Evolutionary conservation across 2,329 filamentous ascomycete species (phyloP), one percentile per base, ranked within the genome.

Genomic region (Sarocladiaceae sp.): DNA sequence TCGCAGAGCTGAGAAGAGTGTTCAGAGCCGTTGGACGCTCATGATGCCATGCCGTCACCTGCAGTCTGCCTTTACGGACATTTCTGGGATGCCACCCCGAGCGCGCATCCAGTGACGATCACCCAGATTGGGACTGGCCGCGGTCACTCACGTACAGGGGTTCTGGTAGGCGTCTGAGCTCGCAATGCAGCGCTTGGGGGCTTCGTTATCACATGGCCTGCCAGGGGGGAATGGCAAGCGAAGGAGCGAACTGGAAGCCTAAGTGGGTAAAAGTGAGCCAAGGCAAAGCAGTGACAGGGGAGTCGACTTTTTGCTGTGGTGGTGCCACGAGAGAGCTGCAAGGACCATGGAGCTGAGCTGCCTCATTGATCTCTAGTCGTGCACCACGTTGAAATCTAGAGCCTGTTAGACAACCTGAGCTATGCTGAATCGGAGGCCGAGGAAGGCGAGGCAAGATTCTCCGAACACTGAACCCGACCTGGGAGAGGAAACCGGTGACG

Each of bases 361-460:
- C 40, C 40, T 23, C n/a, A 23, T 44, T 44, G 40, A 23, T 44
- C 22, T 44, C 23, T 44, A 44, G 40, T 44, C n/a, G n/a, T n/a
- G n/a, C n/a, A n/a, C n/a, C n/a, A n/a, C n/a, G n/a, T 6, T 28
- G 40, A n/a, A 44, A 28, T 26, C 28, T 44, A 44, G 40, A 44
- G 40, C 40, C 28, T 26, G 13, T 12, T 11, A 44, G 40, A 23
- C 22, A 20, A n/a, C n/a, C n/a, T n/a, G n/a, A 28, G 40, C 40
- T 44, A 28, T 44, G 40, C 22, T 23, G 11, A 10, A 44, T 44
- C 17, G 22, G 28, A 26, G 40, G 40, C 23, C 23, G 40, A 44
- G 40, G 15, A n/a, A 44, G 20, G 22, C n/a, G n/a, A n/a, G n/a
- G n/a, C n/a, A n/a, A n/a, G n/a, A n/a, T n/a, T n/a, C n/a, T n/a